Percentiles rank a stretch among this genome's conserved stretches.
These are phyloP conservation scores for Artemisia annua DNA, from an alignment of 129 eudicot genomes.

Conservation along the genomic window DNA sequence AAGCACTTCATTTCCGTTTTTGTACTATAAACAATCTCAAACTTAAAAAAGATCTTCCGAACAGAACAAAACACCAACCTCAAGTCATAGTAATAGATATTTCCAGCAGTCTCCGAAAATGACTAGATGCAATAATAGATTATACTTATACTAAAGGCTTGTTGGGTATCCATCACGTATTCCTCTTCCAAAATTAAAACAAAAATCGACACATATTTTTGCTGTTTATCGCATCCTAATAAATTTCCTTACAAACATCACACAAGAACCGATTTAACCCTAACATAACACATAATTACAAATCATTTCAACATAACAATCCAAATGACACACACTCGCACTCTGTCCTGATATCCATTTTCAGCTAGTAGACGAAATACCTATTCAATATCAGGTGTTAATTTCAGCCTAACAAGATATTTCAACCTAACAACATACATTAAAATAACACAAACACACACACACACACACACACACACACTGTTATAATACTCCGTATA, in stretches of 20 bases:
- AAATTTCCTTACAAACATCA: not conserved
- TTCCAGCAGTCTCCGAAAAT: no score
- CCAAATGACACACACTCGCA: no score
- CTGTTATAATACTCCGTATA: not conserved
- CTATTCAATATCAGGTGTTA: no score
- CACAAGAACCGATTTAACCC: not conserved
- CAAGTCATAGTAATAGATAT: no score
- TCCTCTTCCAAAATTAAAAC: not conserved
- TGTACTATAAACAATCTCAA: slow-evolving; percentile 3
- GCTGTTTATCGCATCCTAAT: not conserved
- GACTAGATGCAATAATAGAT: slow-evolving; percentile 3
- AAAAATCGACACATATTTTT: not conserved
- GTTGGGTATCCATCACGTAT: not conserved
- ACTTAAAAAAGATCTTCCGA: no score
- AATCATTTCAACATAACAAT: no score
- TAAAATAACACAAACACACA: no score
- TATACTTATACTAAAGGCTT: not conserved
- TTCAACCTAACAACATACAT: not conserved
- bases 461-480: not conserved
- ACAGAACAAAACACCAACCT: not conserved
- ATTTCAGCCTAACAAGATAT: no score
- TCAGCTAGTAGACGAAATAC: no score
- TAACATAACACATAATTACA: not conserved
- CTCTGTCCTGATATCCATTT: no score
- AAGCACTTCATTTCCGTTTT: slow-evolving; percentile 14